Evolutionary conservation across 257 asterid species (phyloP), one percentile per base, ranked within the genome.

Genomic region (Capsicum chinense): DNA sequence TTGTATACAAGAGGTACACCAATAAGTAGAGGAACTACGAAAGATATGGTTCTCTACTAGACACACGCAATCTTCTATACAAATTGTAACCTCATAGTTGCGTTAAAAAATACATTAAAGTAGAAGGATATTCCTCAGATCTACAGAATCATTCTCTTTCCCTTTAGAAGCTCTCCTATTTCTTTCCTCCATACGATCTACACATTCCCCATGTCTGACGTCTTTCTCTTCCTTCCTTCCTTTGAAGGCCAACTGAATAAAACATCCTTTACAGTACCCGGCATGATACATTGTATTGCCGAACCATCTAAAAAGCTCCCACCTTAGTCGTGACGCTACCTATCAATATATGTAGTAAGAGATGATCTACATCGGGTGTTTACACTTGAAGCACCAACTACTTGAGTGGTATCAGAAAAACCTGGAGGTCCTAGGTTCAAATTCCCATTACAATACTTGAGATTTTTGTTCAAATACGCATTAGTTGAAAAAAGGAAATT

Each of bases 331-430:
- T 48, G 80, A 19, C 13, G 13, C 16, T 48, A 74, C 80, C 60
- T 74, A 9, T 11, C 60, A 74, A 50, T 74, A 44, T 50, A 50
- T 74, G 60, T 50, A 50, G 60, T 74, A 74, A 74, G 60, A 74
- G 80, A 74, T 74, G 80, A 74, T 73, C 60, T 58, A 74, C 19
- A 2, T n/a, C 57, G 44, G 50, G 80, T 74, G 79, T 21, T 19
- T 48, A 21, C 44, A 14, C 62, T 11, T 48, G 60, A 50, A 48
- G 60, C 60, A 48, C 44, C 60, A 19, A 74, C 60, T 74, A 50
- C 19, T 74, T 48, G 80, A 74, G 39, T 1, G 44, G 44, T 74
- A 74, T 39, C 14, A 21, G 44, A 50, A 73, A 73, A 74, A 50
- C 60, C 21, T 74, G 60, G 16, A 6, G 14, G 60, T 50, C 60